phyloP scores from a whole-genome alignment of 2,329 filamentous ascomycete genomes.

The Xylariaceae sp. region DNA sequence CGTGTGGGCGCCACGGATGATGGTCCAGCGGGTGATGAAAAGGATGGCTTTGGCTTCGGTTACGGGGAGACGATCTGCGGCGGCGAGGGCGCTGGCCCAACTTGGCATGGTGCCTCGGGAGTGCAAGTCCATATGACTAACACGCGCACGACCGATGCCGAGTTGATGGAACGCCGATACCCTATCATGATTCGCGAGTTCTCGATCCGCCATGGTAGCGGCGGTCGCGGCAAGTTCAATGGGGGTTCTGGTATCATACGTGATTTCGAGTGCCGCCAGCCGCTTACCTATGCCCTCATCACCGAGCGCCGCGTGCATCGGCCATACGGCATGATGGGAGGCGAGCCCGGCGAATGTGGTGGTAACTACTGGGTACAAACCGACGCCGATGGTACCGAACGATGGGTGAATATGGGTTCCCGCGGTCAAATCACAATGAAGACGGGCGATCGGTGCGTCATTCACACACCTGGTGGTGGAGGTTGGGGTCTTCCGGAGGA shows the following conservation, averaged over 20 bases:
- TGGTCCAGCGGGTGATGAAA: conserved; percentile 11
- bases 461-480: conserved; percentile 75
- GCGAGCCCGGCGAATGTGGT: conserved; percentile 73
- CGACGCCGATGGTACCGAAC: conserved; percentile 51
- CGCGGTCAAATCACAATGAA: conserved; percentile 80
- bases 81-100: conserved; percentile 66
- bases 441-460: conserved; percentile 73
- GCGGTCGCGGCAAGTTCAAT: conserved; percentile 58
- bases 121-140: conserved; percentile 79
- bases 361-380: conserved; percentile 80
- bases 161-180: conserved; percentile 71
- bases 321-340: conserved; percentile 80
- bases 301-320: conserved; percentile 68
- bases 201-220: conserved; percentile 55
- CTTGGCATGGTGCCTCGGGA: conserved; percentile 66
- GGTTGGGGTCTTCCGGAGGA: conserved; percentile 58
- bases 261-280: conserved; percentile 72
- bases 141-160: conserved; percentile 71
- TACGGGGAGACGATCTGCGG: conserved; percentile 80
- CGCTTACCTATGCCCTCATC: conserved; percentile 70
- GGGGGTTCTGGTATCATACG: conserved; percentile 69
- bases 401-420: conserved; percentile 69
- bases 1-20: conserved; percentile 58
- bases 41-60: conserved; percentile 65
- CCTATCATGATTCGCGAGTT: conserved; percentile 68